Evolutionary conservation across 2,329 filamentous ascomycete genomes (phyloP).

Genomic region (Podosphaera xanthii): DNA sequence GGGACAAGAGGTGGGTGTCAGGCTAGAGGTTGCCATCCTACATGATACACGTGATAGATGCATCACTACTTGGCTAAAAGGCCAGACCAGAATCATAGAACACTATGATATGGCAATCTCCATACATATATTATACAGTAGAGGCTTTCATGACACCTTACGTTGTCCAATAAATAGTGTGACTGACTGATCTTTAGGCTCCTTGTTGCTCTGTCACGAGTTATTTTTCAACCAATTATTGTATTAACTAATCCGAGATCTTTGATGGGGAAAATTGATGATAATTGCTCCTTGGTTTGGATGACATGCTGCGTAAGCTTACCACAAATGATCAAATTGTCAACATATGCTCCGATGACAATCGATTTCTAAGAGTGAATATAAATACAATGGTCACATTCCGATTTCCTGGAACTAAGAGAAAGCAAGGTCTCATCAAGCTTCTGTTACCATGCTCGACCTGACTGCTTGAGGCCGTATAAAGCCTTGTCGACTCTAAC

Average conservation of each 20-base stretch:
- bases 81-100: no score
- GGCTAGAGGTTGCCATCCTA: no score
- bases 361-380: not conserved
- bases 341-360: not conserved
- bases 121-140: no score
- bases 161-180: not conserved
- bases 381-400: not conserved
- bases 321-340: not conserved
- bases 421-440: not conserved
- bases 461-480: not conserved
- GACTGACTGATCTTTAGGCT: not conserved
- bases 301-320: not conserved
- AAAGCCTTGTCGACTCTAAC: not conserved
- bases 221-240: no score
- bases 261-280: not conserved
- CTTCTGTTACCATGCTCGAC: not conserved
- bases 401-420: not conserved
- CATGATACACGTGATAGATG: no score
- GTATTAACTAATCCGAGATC: not conserved
- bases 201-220: not conserved
- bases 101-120: no score
- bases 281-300: not conserved
- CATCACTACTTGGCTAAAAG: no score
- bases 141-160: no score
- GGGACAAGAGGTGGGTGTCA: no score